phyloP scores from a whole-genome alignment of 306 rosid genomes.

The Casuarina glauca region DNA sequence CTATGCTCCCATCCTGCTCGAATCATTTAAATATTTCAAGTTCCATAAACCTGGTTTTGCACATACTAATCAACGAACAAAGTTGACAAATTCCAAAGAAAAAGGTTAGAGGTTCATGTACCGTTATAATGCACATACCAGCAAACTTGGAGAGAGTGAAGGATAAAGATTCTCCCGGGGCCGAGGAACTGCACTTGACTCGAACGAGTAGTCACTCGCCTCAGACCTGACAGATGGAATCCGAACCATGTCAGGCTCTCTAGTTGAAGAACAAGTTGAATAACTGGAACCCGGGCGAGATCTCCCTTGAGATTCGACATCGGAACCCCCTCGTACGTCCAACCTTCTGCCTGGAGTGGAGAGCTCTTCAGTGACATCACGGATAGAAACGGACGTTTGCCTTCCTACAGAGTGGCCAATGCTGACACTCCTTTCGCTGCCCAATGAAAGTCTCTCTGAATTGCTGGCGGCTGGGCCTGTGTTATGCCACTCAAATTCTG shows the following conservation, averaged over 20 bases:
- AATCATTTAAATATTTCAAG: conserved; percentile 17
- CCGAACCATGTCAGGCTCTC: conserved; percentile 24
- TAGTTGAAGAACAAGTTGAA: conserved; percentile 40
- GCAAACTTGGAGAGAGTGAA: conserved; percentile 55
- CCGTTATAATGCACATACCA: conserved; percentile 34
- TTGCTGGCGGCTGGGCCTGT: conserved; percentile 17
- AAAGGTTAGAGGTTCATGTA: not conserved
- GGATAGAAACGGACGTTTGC: conserved; percentile 37
- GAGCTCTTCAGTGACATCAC: conserved; percentile 35
- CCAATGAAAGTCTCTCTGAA: conserved; percentile 41
- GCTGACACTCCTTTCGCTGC: conserved; percentile 42
- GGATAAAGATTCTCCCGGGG: conserved; percentile 30
- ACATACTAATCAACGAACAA: not conserved
- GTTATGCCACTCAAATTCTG: conserved; percentile 28
- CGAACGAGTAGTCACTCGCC: conserved; percentile 39
- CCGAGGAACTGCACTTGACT: conserved; percentile 18
- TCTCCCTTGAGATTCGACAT: conserved; percentile 40
- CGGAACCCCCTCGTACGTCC: conserved; percentile 30
- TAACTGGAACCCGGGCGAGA: conserved; percentile 34
- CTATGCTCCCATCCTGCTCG: conserved; percentile 64
- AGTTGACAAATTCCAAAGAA: not conserved
- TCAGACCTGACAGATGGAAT: conserved; percentile 31
- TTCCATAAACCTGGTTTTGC: not conserved
- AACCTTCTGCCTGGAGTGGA: conserved; percentile 35
- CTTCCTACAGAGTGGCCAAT: conserved; percentile 29